phyloP scores from a whole-genome alignment of 2,329 filamentous ascomycete species.

The Trichoderma citrinoviride region DNA sequence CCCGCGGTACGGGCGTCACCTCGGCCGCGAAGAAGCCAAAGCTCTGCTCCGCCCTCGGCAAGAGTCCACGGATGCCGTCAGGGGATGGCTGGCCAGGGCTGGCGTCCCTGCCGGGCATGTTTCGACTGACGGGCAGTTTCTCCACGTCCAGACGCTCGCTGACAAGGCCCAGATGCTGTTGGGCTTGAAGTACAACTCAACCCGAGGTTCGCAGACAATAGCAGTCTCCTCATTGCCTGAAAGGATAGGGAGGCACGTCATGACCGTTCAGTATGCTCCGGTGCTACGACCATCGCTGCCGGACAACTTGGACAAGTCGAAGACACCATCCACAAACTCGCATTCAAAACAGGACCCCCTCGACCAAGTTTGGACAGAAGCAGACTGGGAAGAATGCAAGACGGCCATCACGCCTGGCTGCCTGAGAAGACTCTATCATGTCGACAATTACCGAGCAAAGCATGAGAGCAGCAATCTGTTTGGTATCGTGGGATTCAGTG shows the following conservation, averaged over 20 bases:
- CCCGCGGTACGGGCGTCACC: conserved; percentile 47
- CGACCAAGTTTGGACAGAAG: background rate
- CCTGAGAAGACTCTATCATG: conserved; percentile 44
- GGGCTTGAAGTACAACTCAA: conserved; percentile 20
- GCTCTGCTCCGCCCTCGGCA: conserved; percentile 46
- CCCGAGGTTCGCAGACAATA: background rate
- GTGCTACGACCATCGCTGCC: background rate
- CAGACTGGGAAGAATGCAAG: conserved; percentile 35
- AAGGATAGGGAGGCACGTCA: background rate
- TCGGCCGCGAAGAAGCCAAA: conserved; percentile 48
- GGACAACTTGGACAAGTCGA: background rate
- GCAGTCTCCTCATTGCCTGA: background rate
- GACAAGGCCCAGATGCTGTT: conserved; percentile 45
- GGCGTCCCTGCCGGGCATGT: conserved; percentile 39
- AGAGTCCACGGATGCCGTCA: conserved; percentile 40
- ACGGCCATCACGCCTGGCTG: conserved; percentile 44
- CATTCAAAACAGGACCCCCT: background rate
- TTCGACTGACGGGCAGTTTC: conserved; percentile 37
- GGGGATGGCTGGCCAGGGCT: conserved; percentile 44
- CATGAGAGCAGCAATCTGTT: conserved; percentile 61
- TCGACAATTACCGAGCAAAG: conserved; percentile 48
- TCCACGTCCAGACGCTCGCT: conserved; percentile 44
- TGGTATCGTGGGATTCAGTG: conserved; percentile 54
- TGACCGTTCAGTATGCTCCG: conserved; percentile 4
- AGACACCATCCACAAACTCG: background rate